phyloP scores from a whole-genome alignment of 345 rosid genomes.

The Dipteronia sinensis region DNA sequence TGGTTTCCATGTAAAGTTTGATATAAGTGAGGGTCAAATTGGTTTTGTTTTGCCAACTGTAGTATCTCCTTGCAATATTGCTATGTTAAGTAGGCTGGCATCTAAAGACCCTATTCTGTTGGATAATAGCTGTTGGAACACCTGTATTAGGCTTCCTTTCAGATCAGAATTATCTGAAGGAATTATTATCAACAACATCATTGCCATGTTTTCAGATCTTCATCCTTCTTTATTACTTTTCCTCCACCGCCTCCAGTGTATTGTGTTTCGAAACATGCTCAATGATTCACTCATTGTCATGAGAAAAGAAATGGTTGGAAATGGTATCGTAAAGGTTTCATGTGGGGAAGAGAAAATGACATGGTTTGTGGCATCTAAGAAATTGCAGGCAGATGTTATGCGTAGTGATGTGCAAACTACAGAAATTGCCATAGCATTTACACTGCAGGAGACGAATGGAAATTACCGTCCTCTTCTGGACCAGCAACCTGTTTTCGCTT shows the following conservation, averaged over 20 bases:
- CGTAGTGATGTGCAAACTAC: constrained; percentile 66
- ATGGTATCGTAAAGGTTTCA: constrained; percentile 73
- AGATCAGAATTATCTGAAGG: constrained; percentile 57
- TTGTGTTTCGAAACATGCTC: constrained; percentile 67
- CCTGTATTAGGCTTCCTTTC: constrained; percentile 92
- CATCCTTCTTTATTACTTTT: constrained; percentile 89
- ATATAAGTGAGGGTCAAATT: constrained; percentile 85
- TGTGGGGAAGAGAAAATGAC: constrained; percentile 75
- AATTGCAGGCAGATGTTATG: constrained; percentile 53
- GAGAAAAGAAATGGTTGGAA: constrained; percentile 70
- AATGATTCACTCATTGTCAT: constrained; percentile 64
- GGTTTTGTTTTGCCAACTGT: constrained; percentile 90
- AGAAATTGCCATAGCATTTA: constrained; percentile 82
- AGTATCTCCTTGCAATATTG: constrained; percentile 71
- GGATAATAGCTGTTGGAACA: constrained; percentile 65
- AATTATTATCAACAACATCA: constrained; percentile 49
- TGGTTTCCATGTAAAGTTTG: constrained; percentile 92
- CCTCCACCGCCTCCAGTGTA: constrained; percentile 82
- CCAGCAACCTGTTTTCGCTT: constrained; percentile 88
- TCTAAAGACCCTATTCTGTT: constrained; percentile 36
- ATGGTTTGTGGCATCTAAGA: constrained; percentile 85
- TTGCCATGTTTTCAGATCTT: constrained; percentile 83
- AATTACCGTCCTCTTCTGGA: constrained; percentile 57
- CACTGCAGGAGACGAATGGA: constrained; percentile 65
- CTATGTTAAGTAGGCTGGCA: constrained; percentile 49